A percentile compares a stretch with the other conserved stretches of the same genome.
phyloP scores from a whole-genome alignment of 177 flowering plant species.

The Vitis hybrid region DNA sequence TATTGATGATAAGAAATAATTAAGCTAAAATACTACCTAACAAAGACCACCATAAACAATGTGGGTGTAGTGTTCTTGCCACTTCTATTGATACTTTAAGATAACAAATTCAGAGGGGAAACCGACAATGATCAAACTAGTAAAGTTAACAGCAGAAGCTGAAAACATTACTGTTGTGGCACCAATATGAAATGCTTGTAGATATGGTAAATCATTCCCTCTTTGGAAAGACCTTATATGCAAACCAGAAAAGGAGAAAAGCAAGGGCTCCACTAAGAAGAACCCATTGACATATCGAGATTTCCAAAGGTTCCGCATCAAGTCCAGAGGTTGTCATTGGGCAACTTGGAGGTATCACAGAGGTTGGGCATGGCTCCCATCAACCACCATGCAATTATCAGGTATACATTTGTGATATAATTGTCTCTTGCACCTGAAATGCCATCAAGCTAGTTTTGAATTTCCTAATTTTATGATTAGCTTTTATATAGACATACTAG shows the following conservation, averaged over 20 bases:
- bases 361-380: conserved; percentile 46
- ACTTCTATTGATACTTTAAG: conserved; percentile 31
- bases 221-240: conserved; percentile 41
- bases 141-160: conserved; percentile 52
- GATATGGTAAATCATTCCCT: conserved; percentile 42
- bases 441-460: neutral
- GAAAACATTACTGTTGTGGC: conserved; percentile 55
- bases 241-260: conserved; percentile 52
- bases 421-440: conserved; percentile 41
- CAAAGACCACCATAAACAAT: conserved; percentile 50
- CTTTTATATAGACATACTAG: neutral
- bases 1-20: too few relatives aligned
- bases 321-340: conserved; percentile 50
- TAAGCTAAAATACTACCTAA: too few relatives aligned
- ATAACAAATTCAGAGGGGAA: conserved; percentile 41
- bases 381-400: conserved; percentile 55
- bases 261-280: conserved; percentile 54
- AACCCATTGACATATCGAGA: conserved; percentile 50
- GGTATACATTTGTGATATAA: conserved; percentile 42
- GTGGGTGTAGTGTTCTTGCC: conserved; percentile 52
- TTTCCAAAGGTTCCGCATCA: conserved; percentile 60
- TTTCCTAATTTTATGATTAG: neutral
- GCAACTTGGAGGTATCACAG: conserved; percentile 35
- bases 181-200: conserved; percentile 54
- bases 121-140: conserved; percentile 45